Evolutionary conservation across 306 rosid species (phyloP).

Genomic region (Malus sieversii): DNA sequence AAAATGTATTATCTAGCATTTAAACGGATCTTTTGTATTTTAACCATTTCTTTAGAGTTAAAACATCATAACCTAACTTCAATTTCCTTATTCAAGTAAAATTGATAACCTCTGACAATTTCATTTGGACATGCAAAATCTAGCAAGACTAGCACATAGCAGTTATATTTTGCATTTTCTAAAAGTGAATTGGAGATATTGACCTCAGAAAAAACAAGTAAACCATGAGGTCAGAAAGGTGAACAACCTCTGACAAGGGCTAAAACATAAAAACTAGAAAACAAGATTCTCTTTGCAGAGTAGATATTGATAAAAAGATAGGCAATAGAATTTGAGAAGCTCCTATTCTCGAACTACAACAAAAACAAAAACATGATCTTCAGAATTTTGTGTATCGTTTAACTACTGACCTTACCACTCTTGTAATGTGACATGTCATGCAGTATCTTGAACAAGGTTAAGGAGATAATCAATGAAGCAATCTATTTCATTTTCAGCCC

Average conservation of each 20-base stretch:
- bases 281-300: not conserved
- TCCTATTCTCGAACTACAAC: not conserved
- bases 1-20: not conserved
- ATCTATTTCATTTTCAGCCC: not conserved
- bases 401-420: constrained; percentile 71
- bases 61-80: not conserved
- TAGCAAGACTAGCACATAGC: not conserved
- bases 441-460: constrained; percentile 71
- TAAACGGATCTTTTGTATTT: not conserved
- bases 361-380: not conserved
- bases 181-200: not conserved
- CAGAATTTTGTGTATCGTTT: not conserved
- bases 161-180: not conserved
- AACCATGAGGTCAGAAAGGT: not conserved
- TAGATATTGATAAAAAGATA: not conserved
- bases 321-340: not conserved
- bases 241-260: not conserved
- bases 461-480: constrained; percentile 36
- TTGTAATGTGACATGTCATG: constrained; percentile 94
- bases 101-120: not conserved
- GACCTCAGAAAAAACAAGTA: not conserved
- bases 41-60: not conserved
- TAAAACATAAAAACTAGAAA: not conserved
- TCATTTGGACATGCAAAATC: not conserved
- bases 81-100: not conserved